These are phyloP conservation scores for Beta corolliflora DNA, from an alignment of 179 eudicot genomes.

Conservation along the genomic window DNA sequence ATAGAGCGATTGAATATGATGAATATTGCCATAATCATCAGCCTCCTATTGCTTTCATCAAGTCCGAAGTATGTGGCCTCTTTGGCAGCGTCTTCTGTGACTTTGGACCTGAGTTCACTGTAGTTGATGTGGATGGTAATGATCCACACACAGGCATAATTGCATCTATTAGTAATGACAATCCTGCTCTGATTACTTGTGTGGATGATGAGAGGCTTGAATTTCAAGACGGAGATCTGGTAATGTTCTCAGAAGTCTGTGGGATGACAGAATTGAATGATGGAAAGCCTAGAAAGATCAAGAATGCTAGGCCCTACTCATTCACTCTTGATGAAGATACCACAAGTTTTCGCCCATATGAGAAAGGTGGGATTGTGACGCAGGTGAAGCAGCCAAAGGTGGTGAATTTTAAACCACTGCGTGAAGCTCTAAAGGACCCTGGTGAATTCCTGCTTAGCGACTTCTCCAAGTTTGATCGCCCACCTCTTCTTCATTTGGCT, in stretches of 20 bases:
- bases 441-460: constrained; percentile 91
- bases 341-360: constrained; percentile 62
- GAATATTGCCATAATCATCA: constrained; percentile 75
- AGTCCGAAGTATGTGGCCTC: constrained; percentile 83
- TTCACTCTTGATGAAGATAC: constrained; percentile 87
- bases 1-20: constrained; percentile 62
- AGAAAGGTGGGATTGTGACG: constrained; percentile 91
- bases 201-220: constrained; percentile 97
- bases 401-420: constrained; percentile 71
- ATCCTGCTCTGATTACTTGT: constrained; percentile 76
- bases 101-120: constrained; percentile 87
- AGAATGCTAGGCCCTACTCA: constrained; percentile 74
- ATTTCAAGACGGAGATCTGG: constrained; percentile 96
- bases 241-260: constrained; percentile 76
- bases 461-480: constrained; percentile 92
- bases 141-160: constrained; percentile 85
- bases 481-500: constrained; percentile 87
- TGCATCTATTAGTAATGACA: constrained; percentile 83
- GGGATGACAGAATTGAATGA: constrained; percentile 97
- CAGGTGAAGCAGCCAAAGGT: constrained; percentile 92
- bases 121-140: constrained; percentile 78
- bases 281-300: constrained; percentile 86
- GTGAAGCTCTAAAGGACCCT: constrained; percentile 74
- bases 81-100: constrained; percentile 86
- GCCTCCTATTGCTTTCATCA: constrained; percentile 87